These are phyloP conservation scores for Entomortierella beljakovae DNA, from an alignment of 192 early-diverging fungal genomes.

Conservation along the genomic window DNA sequence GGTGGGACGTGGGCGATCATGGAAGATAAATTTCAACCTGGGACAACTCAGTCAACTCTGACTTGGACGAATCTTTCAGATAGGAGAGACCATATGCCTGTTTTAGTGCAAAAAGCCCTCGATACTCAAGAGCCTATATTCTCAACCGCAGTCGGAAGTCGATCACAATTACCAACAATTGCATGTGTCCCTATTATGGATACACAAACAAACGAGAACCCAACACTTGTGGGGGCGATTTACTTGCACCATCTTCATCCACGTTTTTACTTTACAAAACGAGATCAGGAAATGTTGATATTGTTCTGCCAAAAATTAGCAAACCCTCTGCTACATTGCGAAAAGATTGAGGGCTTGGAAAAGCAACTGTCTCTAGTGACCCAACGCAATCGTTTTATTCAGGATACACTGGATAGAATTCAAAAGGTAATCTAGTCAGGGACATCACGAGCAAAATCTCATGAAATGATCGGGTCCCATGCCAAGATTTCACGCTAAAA, in stretches of 20 bases:
- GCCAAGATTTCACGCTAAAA: neutral
- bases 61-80: constrained; percentile 47
- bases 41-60: constrained; percentile 31
- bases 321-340: constrained; percentile 26
- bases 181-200: constrained; percentile 46
- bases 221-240: constrained; percentile 41
- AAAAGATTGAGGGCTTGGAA: constrained; percentile 21
- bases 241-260: constrained; percentile 50
- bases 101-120: constrained; percentile 33
- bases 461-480: neutral
- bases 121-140: constrained; percentile 44
- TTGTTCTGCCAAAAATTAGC: constrained; percentile 48
- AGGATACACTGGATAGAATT: constrained; percentile 44
- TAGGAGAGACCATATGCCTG: constrained; percentile 51
- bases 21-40: constrained; percentile 42
- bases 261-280: constrained; percentile 49
- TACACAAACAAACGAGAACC: neutral
- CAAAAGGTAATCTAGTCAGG: constrained; percentile 32
- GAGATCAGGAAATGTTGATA: constrained; percentile 45
- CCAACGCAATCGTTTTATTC: constrained; percentile 28
- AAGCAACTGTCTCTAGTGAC: constrained; percentile 32
- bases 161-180: constrained; percentile 49
- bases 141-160: constrained; percentile 47
- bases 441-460: no score
- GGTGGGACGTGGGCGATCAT: constrained; percentile 51